phyloP scores from a whole-genome alignment of 345 rosid genomes.

The Cardamine chenopodiifolia region DNA sequence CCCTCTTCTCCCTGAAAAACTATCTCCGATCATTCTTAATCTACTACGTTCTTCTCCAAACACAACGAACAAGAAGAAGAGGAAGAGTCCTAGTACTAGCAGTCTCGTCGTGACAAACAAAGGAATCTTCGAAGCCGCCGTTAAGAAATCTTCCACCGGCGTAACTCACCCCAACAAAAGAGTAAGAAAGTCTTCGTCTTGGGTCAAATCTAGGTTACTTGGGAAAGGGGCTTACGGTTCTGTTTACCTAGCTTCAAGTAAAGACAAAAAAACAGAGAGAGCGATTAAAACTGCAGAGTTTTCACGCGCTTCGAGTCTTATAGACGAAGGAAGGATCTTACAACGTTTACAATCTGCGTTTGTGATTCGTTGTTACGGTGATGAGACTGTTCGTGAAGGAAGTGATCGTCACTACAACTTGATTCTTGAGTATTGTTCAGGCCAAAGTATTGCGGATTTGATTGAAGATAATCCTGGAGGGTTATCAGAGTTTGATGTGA shows the following conservation, averaged over 20 bases:
- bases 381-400: conserved; percentile 2
- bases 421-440: conserved; percentile 25
- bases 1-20: not conserved
- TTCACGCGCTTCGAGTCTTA: conserved; percentile 1
- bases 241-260: not conserved
- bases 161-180: not conserved
- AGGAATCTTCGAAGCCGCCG: not conserved
- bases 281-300: conserved; percentile 25
- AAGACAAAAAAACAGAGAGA: not conserved
- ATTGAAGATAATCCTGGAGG: not conserved
- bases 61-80: not conserved
- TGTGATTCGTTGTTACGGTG: conserved; percentile 12
- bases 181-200: not conserved
- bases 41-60: not conserved
- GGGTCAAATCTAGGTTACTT: conserved; percentile 26
- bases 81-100: not conserved
- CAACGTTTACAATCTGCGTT: not conserved
- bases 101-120: not conserved
- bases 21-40: not conserved
- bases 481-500: not conserved
- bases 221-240: conserved; percentile 24
- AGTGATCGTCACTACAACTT: not conserved
- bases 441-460: not conserved
- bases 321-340: conserved; percentile 10
- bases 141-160: not conserved